These are phyloP conservation scores for Ogataea pilisensis DNA, from an alignment of 805 yeast genomes.

Conservation along the genomic window DNA sequence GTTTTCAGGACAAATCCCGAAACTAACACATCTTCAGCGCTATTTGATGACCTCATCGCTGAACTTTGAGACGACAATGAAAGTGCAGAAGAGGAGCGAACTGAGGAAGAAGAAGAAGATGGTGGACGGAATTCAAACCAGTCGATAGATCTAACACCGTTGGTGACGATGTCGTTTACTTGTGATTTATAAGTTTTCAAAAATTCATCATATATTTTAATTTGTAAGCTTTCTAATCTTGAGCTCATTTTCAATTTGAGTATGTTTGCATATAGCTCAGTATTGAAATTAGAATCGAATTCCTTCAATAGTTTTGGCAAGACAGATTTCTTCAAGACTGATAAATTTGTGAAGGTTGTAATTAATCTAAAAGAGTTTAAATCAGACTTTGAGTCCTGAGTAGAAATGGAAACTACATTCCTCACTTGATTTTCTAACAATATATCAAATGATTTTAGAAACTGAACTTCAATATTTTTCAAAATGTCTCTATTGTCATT, in stretches of 20 bases:
- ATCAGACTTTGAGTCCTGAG: no score
- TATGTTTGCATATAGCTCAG: constrained; percentile 33
- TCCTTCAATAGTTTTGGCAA: constrained; percentile 46
- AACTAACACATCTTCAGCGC: constrained; percentile 9
- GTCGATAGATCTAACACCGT: constrained; percentile 37
- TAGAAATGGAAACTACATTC: constrained; percentile 37
- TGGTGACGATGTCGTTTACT: constrained; percentile 36
- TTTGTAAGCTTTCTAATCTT: constrained; percentile 45
- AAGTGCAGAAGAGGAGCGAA: no score
- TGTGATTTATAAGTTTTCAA: constrained; percentile 43
- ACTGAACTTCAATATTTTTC: constrained; percentile 29
- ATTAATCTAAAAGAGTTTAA: constrained; percentile 22
- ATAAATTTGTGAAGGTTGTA: constrained; percentile 50
- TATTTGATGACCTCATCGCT: no score
- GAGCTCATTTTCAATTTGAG: constrained; percentile 42
- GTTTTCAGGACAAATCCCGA: constrained; percentile 22
- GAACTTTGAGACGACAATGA: no score
- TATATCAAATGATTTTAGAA: constrained; percentile 32
- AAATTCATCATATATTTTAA: constrained; percentile 50
- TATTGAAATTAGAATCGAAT: constrained; percentile 49
- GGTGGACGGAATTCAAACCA: constrained; percentile 32
- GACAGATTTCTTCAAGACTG: constrained; percentile 39
- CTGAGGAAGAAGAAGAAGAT: background rate
- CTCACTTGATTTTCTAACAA: constrained; percentile 43
- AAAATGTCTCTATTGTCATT: constrained; percentile 15